phyloP scores from a whole-genome alignment of 352 stramenopile genomes.

The Pythium aphanidermatum region DNA sequence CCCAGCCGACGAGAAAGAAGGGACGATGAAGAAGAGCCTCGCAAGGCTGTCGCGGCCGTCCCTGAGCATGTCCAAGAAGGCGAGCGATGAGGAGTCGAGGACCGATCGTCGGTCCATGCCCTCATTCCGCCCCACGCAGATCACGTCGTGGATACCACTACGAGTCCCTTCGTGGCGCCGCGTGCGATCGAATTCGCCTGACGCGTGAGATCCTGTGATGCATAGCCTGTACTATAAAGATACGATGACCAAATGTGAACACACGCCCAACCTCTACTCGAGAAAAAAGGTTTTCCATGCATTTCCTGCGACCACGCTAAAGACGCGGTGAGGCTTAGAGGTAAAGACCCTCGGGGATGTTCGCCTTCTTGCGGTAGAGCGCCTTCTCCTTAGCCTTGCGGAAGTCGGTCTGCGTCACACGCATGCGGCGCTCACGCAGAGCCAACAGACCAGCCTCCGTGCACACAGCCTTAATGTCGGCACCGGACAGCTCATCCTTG shows the following conservation, averaged over 20 bases:
- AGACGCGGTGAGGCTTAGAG: slow-evolving; percentile 67
- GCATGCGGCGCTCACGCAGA: slow-evolving; percentile 98
- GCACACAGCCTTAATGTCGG: slow-evolving; percentile 99
- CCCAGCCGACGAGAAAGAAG: background rate
- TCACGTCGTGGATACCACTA: slow-evolving; percentile 14
- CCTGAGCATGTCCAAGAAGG: background rate
- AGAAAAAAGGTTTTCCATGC: too few relatives aligned
- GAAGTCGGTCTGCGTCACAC: slow-evolving; percentile 99
- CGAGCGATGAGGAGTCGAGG: background rate
- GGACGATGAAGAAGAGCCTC: background rate
- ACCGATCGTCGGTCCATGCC: slow-evolving; percentile 8
- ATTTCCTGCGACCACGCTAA: too few relatives aligned
- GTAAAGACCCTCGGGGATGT: slow-evolving; percentile 99
- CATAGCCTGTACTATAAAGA: too few relatives aligned
- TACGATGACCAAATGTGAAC: too few relatives aligned
- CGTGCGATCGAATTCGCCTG: slow-evolving; percentile 3
- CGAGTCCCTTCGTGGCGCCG: slow-evolving; percentile 10
- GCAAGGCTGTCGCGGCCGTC: slow-evolving; percentile 1
- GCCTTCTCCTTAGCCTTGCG: slow-evolving; percentile 99
- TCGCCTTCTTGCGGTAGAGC: slow-evolving; percentile 99
- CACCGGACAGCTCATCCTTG: slow-evolving; percentile 99
- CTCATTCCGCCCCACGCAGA: slow-evolving; percentile 1
- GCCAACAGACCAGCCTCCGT: slow-evolving; percentile 99
- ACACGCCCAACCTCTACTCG: too few relatives aligned
- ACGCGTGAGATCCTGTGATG: too few relatives aligned